phyloP scores from a whole-genome alignment of 1,139 yeast genomes.

The Scheffersomyces parashehatae region DNA sequence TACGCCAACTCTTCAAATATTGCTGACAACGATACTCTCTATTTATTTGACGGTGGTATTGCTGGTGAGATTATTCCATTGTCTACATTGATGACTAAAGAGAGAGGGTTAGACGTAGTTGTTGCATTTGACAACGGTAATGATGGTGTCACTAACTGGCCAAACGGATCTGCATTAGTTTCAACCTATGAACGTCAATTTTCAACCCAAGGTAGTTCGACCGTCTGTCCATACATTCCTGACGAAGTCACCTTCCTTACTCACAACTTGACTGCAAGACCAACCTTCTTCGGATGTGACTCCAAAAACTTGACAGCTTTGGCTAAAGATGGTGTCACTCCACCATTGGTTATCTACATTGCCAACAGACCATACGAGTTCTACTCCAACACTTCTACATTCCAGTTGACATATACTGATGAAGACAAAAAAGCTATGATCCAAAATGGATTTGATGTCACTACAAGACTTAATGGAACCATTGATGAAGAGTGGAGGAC shows the following conservation, averaged over 20 bases:
- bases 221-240: conserved; percentile 87
- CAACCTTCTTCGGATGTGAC: conserved; percentile 87
- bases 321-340: conserved; percentile 33
- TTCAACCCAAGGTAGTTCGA: conserved; percentile 57
- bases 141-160: conserved; percentile 39
- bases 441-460: conserved; percentile 77
- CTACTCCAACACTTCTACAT: conserved; percentile 72
- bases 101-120: conserved; percentile 37
- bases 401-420: conserved; percentile 61
- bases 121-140: conserved; percentile 45
- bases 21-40: conserved; percentile 32
- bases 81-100: conserved; percentile 35
- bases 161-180: conserved; percentile 40
- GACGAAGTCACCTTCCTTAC: conserved; percentile 56
- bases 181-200: conserved; percentile 72
- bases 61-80: conserved; percentile 42
- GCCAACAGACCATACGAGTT: conserved; percentile 75
- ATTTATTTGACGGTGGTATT: conserved; percentile 44
- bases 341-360: conserved; percentile 78
- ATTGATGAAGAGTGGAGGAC: conserved; percentile 71
- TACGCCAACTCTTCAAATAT: conserved; percentile 32
- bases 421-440: conserved; percentile 62
- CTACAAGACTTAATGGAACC: conserved; percentile 72
- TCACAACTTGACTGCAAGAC: conserved; percentile 60
- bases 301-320: conserved; percentile 58